Base-by-base conservation (phyloP, 1,284 basidiomycete genomes). In the Ustilago hordei region DNA sequence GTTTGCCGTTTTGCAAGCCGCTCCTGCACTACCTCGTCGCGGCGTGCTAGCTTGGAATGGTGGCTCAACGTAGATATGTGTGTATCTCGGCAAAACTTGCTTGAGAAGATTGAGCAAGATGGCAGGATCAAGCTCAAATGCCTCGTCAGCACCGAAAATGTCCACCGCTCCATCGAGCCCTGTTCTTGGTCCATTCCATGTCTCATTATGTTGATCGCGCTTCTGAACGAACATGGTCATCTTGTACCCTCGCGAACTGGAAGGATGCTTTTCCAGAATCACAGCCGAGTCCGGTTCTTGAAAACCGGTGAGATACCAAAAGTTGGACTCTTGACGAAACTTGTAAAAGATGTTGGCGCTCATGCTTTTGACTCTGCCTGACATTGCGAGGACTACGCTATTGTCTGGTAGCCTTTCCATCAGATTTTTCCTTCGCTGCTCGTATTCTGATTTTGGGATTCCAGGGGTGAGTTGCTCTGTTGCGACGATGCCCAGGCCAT, bases 271-370 rank as follows among this genome's bases (percentile, higher is more conserved):
- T 31, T 81, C 79, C 7, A 86, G 63, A 38, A 98, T 89, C 32
- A 98, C 88, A 0, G 93, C 95, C 13, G 95, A 91, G 71, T 97
- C 93, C 0, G 95, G 93, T 86, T 98, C 96, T 71, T 95, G 91
- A 83, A 97, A 97, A 7, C 97, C 96, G 13, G 84, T 84, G 19
- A 85, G 73, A 55, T 84, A 85, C 80, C 79, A 81, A 52, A 85
- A 83, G 69, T 83, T 82, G 62, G 79, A 81, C 13, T 83, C 82
- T 87, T 98, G 96, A 43, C 96, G 91, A 85, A 94, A 98, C 86
- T 95, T 95, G 72, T 78, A 84, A 53, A 84, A 83, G 55, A 86
- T 86, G 54, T 82, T 81, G 13, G 71, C 79, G 61, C 78, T 80
- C 91, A 96, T 94, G 84, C 93, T 93, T 87, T 95, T 93, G 54